phyloP scores from a whole-genome alignment of 169 alveolate genomes.

The Perkinsus olseni region DNA sequence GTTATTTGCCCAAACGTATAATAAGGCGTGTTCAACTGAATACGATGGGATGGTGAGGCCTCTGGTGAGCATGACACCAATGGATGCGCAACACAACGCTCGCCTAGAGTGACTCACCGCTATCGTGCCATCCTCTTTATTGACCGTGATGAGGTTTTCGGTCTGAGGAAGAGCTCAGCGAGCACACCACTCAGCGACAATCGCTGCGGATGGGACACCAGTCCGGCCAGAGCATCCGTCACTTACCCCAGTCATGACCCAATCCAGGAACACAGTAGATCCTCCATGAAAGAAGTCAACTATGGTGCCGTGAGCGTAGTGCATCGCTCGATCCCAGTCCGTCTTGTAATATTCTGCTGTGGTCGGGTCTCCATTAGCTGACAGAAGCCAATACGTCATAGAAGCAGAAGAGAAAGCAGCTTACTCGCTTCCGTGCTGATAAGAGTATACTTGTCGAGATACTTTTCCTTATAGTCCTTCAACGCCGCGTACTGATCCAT shows the following conservation, averaged over 20 bases:
- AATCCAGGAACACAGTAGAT: not conserved
- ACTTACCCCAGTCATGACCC: not conserved
- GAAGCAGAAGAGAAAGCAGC: no score
- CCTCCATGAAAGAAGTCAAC: not conserved
- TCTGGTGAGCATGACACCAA: no score
- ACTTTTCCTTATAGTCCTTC: not conserved
- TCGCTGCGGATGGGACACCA: no score
- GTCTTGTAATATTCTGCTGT: not conserved
- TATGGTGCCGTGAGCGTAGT: not conserved
- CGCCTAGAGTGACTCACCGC: no score
- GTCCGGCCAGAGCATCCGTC: no score
- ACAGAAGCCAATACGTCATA: no score
- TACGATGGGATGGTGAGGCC: no score
- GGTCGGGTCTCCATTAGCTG: not conserved
- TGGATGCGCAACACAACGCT: no score
- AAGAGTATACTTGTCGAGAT: not conserved
- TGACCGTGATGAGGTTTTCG: no score
- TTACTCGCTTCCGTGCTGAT: not conserved
- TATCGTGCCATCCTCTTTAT: no score
- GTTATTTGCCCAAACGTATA: not conserved
- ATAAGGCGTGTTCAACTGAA: not conserved
- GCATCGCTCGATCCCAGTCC: not conserved
- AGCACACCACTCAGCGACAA: no score
- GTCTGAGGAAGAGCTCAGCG: no score
- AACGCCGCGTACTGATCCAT: not conserved